These are phyloP conservation scores for Solanum pimpinellifolium DNA, from an alignment of 257 asterid species.

Conservation along the genomic window DNA sequence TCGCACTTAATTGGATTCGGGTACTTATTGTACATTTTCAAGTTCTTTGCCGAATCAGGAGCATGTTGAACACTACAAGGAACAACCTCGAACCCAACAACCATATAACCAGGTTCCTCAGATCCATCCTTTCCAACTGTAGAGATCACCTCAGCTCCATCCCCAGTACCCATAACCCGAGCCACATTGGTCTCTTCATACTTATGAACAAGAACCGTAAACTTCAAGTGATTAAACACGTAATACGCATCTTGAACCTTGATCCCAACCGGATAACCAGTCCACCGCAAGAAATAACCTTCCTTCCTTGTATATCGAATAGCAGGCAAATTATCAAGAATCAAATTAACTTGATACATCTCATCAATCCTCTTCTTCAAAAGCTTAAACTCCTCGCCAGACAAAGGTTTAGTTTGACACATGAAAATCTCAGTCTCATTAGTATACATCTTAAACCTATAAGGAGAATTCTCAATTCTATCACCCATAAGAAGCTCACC, in stretches of 20 bases:
- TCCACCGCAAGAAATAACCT: constrained; percentile 59
- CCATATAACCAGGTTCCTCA: constrained; percentile 70
- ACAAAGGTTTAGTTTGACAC: constrained; percentile 64
- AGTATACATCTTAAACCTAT: constrained; percentile 65
- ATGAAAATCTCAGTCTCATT: constrained; percentile 61
- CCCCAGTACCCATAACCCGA: constrained; percentile 85
- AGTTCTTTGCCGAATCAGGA: constrained; percentile 35
- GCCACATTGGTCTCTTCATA: constrained; percentile 75
- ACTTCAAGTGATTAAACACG: constrained; percentile 65
- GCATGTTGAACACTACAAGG: constrained; percentile 69
- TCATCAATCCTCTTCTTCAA: constrained; percentile 81
- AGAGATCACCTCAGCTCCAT: constrained; percentile 66
- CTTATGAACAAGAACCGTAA: constrained; percentile 67
- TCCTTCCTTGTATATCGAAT: constrained; percentile 67
- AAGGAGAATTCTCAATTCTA: constrained; percentile 83
- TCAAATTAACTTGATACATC: constrained; percentile 79
- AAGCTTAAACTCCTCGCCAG: constrained; percentile 57
- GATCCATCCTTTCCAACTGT: constrained; percentile 36
- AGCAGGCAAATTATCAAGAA: constrained; percentile 77
- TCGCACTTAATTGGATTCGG: constrained; percentile 54
- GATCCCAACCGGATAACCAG: constrained; percentile 76
- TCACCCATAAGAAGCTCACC: constrained; percentile 97
- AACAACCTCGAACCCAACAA: constrained; percentile 85
- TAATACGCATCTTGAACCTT: constrained; percentile 53
- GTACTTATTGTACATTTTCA: constrained; percentile 50